Base-by-base conservation (phyloP, 352 stramenopile species). In the Globisporangium camurandrum region DNA sequence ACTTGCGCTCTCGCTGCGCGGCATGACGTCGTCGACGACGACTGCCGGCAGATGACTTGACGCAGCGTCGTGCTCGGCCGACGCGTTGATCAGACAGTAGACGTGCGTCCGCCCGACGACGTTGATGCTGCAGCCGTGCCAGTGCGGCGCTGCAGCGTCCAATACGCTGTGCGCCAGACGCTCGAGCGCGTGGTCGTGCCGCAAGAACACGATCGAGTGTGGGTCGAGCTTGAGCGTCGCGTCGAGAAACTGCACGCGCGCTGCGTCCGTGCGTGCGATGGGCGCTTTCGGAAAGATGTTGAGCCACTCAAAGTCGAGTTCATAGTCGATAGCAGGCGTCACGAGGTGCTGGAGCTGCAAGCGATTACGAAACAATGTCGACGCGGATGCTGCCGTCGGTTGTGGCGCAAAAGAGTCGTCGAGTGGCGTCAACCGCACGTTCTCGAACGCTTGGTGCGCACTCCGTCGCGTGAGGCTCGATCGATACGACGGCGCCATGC, bases 231-330 rank as follows among this genome's bases (percentile, higher is more conserved):
- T 77, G n/a, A 86, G 59, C 3, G 61, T 65, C 12, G 66, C 64
- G 31, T 75, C 53, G n/a, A 92, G 58, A 27, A 71, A 82, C 41
- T 71, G 67, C 8, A 78, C 58, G 14, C 80, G 73, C 26, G 64
- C 64, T 9, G 53, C 44, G 28, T 90, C 78, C 0, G 57, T 26
- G 19, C 31, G 16, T 0, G 26, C 43, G n/a, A 86, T 50, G 0
- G 81, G 81, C 6, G 78, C 76, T 57, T 92, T 92, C 2, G 81
- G 81, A 55, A 79, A 92, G 19, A 77, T 75, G 62, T 89, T 81
- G 52, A 76, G 64, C 77, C 81, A 89, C 61, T 76, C 64, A 55
- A 86, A 92, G 57, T 92, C 71, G 9, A 89, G 60, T 10, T 88
- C 74, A 38, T 89, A 84, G 44, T 84, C 64, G 0, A 69, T 59